These are phyloP conservation scores for Mrakia frigida DNA, from an alignment of 768 basidiomycete genomes.

Conservation along the genomic window DNA sequence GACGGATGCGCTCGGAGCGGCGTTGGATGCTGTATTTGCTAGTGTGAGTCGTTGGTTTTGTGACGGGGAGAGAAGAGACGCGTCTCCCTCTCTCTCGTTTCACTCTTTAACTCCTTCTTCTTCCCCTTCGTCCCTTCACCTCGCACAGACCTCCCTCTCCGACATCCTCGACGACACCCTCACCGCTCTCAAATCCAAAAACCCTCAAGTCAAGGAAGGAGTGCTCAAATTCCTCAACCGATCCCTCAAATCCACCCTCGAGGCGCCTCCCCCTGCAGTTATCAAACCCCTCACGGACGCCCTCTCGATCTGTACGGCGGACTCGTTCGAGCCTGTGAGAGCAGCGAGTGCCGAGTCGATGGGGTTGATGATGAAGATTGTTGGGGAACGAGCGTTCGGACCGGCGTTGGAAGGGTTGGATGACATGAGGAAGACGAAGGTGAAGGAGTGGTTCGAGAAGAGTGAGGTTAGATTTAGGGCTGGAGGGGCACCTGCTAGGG, in stretches of 20 bases:
- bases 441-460: slow-evolving; percentile 87
- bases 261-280: slow-evolving; percentile 65
- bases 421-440: slow-evolving; percentile 82
- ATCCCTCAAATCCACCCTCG: slow-evolving; percentile 64
- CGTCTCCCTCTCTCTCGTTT: too few species aligned
- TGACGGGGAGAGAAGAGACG: too few species aligned
- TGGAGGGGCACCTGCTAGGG: slow-evolving; percentile 49
- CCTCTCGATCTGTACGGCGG: slow-evolving; percentile 71
- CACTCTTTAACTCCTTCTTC: neutral
- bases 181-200: slow-evolving; percentile 74
- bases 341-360: slow-evolving; percentile 83
- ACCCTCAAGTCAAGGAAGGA: slow-evolving; percentile 93
- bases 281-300: slow-evolving; percentile 76
- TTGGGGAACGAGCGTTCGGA: slow-evolving; percentile 86
- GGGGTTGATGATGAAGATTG: slow-evolving; percentile 91
- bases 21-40: slow-evolving; percentile 79
- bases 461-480: slow-evolving; percentile 85
- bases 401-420: slow-evolving; percentile 77
- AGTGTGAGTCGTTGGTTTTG: slow-evolving; percentile 55
- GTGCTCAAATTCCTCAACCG: slow-evolving; percentile 80
- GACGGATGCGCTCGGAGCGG: slow-evolving; percentile 77
- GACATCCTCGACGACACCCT: slow-evolving; percentile 81
- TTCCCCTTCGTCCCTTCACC: neutral
- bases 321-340: slow-evolving; percentile 80
- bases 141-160: slow-evolving; percentile 61